Base-by-base conservation (phyloP, 1,284 basidiomycete genomes). In the Rhodotorula sp. region DNA sequence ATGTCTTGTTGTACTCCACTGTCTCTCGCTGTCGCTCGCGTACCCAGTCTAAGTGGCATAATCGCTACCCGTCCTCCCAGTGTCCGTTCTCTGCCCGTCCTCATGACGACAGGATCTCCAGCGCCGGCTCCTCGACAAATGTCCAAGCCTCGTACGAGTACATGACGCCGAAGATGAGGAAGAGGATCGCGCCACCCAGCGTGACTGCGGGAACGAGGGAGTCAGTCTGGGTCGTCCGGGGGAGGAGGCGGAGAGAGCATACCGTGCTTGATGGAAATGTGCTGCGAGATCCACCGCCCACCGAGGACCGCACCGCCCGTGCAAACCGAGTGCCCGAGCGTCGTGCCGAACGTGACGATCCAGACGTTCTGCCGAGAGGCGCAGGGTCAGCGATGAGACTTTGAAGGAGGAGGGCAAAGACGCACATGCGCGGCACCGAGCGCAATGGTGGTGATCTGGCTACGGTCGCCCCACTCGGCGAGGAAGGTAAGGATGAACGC, bases 381-480 rank as follows among this genome's bases (percentile, higher is more conserved):
- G 58, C 67, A 8, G n/a, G 34, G 21, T 29, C 6, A 34, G 36
- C 27, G 25, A 34, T n/a, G n/a, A n/a, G 29, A 25, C 8, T n/a
- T 7, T 27, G 36, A 12, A 9, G 17, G n/a, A 13, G 9, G 21
- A 10, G 10, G n/a, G 29, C 3, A 7, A 29, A 34, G 21, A 86
- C 90, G 78, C 79, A 97, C 95, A 84, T 98, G 93, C 36, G 96
- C 93, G 48, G 96, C 95, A 2, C 91, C 97, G 61, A 99, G 85
- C 4, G 94, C 95, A 76, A 99, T 97, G 0, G 96, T 99, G 0
- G 97, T 91, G 78, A 99, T 96, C 83, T 99, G 97, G 80, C 91
- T 94, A 57, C 96, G 85, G 83, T 99, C 97, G 1, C 96, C 97
- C 96, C 96, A 99, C 82, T 99, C 96, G 34, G 95, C 97, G 21